Evolutionary conservation across 768 basidiomycete genomes (phyloP), one percentile per base, ranked within the genome.

Genomic region (Pleurotus salmoneostramineus): DNA sequence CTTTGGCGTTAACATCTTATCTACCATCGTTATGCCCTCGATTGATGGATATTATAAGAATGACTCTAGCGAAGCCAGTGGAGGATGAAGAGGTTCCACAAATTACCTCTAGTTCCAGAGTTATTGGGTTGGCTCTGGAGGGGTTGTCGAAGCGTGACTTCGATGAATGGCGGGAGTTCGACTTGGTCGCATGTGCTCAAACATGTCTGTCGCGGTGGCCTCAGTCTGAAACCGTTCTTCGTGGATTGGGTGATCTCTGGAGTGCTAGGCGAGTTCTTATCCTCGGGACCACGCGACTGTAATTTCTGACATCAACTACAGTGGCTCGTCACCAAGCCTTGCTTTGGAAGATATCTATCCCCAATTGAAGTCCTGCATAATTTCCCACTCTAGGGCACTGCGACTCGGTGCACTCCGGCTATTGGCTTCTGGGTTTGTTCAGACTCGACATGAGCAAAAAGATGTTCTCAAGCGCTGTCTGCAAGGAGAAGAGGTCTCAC

Each of bases 401-500:
- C 85, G 96, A 10, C 73, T 88, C 1, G 76, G 81, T 15, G 76
- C 84, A 0, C 77, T 97, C 5, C 80, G 82, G 21, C 72, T 95
- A 5, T 81, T 92, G 12, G 71, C 76, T 4, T 85, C 84, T 1
- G 73, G 75, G 3, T 64, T 83, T 7, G 72, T 88, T 4, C 65
- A 77, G 35, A 65, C 73, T 0, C 68, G 76, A 1, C 67, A 74
- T 0, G 78, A 77, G 44, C 73, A 75, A 11, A 66, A 73, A 12
- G 87, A 87, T 21, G 78, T 87, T 0, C 61, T 89, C 15, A 82
- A 82, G 62, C 79, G 81, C 31, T 90, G 90, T 66, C 67, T 94
- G 21, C 84, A 88, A 59, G 91, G 88, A 2, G 97, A 99, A 67
- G 83, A 91, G 58, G 84, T 90, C 4, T 74, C 89, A 2, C 67